Evolutionary conservation across 2,329 filamentous ascomycete genomes (phyloP).

Genomic region (Albifimbria verrucaria): DNA sequence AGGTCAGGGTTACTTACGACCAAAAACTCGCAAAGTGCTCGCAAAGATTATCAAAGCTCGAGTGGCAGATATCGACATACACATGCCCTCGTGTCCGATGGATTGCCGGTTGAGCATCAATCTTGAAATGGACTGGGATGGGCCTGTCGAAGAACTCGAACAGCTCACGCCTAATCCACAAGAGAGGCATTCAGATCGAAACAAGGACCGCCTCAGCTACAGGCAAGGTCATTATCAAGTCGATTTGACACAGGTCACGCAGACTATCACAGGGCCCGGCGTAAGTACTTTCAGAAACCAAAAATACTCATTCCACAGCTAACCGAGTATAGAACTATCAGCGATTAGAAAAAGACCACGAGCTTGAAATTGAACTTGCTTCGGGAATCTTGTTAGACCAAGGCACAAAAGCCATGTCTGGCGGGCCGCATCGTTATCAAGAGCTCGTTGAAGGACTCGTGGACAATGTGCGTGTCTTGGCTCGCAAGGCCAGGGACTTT

Average conservation of each 20-base stretch:
- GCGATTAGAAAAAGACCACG: slow-evolving; percentile 64
- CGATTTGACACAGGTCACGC: slow-evolving; percentile 87
- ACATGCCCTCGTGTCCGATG: slow-evolving; percentile 71
- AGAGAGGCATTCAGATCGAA: slow-evolving; percentile 56
- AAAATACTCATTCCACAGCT: no score
- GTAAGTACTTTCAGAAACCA: slow-evolving; percentile 27
- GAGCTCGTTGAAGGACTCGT: slow-evolving; percentile 70
- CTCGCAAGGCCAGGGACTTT: slow-evolving; percentile 38
- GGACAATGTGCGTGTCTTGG: slow-evolving; percentile 66
- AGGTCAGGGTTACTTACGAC: slow-evolving; percentile 68
- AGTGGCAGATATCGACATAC: slow-evolving; percentile 84
- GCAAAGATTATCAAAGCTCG: slow-evolving; percentile 89
- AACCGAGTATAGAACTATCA: slow-evolving; percentile 29
- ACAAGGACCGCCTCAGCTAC: slow-evolving; percentile 91
- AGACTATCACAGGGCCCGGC: slow-evolving; percentile 30
- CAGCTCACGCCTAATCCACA: slow-evolving; percentile 28
- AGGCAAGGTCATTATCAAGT: slow-evolving; percentile 83
- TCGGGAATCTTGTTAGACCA: slow-evolving; percentile 62
- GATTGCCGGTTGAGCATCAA: slow-evolving; percentile 95
- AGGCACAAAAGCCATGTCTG: slow-evolving; percentile 51
- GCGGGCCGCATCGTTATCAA: slow-evolving; percentile 57
- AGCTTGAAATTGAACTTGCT: slow-evolving; percentile 77
- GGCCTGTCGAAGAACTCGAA: slow-evolving; percentile 58
- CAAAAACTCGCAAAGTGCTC: slow-evolving; percentile 67
- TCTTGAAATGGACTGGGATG: slow-evolving; percentile 84